Evolutionary conservation across 225 moss, liverwort and hornwort genomes (phyloP).

Genomic region (Straminergon stramineum): DNA sequence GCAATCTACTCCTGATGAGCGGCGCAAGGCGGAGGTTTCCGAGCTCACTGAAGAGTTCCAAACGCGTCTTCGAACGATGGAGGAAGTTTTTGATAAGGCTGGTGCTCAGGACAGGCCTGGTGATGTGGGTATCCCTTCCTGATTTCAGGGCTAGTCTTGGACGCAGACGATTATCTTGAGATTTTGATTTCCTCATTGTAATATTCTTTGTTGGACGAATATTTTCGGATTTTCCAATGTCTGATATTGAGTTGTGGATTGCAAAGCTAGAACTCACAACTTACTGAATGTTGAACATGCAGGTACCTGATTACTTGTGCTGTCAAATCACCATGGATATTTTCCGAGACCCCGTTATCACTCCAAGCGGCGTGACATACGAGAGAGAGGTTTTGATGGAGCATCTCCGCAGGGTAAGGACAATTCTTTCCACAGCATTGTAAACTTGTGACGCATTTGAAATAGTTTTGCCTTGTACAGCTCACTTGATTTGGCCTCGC

Average conservation of each 20-base stretch:
- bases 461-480: not conserved
- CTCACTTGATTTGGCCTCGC: not conserved
- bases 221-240: not conserved
- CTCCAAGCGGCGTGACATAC: conserved; percentile 85
- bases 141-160: not conserved
- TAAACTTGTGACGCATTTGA: not conserved
- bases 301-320: conserved; percentile 88
- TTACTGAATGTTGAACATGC: conserved; percentile 10
- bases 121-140: conserved; percentile 28
- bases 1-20: conserved; percentile 22
- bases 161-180: not conserved
- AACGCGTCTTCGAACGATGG: conserved; percentile 29
- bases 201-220: not conserved
- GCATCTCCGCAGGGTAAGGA: conserved; percentile 68
- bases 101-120: conserved; percentile 45
- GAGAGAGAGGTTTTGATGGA: conserved; percentile 80
- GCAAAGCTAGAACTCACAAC: not conserved
- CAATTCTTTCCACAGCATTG: not conserved
- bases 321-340: conserved; percentile 95
- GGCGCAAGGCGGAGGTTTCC: conserved; percentile 42
- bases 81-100: conserved; percentile 51
- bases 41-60: conserved; percentile 39
- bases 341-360: conserved; percentile 90
- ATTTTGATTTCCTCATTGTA: not conserved
- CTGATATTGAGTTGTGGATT: not conserved